Conservation (phyloP, 495 filamentous ascomycete genomes). For the Penicillium roqueforti region DNA sequence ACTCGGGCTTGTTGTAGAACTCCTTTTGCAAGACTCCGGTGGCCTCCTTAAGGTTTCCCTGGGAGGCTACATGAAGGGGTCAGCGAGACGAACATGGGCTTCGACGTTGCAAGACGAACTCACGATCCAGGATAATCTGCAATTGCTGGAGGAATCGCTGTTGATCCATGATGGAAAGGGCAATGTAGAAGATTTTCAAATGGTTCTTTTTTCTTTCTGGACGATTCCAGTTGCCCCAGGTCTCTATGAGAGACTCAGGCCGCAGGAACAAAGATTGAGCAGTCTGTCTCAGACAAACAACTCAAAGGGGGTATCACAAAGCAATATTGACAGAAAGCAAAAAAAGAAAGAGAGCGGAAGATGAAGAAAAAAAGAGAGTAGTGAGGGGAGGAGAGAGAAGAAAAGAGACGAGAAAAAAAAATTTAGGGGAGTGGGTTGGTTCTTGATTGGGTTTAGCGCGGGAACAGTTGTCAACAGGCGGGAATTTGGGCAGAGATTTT, state of each 20-base stretch:
- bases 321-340: slow-evolving; percentile 26
- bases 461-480: slow-evolving; percentile 5
- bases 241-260: slow-evolving; percentile 14
- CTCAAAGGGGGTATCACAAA: slow-evolving; percentile 39
- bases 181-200: not conserved
- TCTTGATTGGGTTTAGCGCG: slow-evolving; percentile 19
- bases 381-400: slow-evolving; percentile 21
- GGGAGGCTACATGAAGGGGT: slow-evolving; percentile 30
- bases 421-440: slow-evolving; percentile 17
- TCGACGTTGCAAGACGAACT: slow-evolving; percentile 28
- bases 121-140: slow-evolving; percentile 70
- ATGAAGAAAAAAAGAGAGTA: slow-evolving; percentile 16
- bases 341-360: slow-evolving; percentile 21
- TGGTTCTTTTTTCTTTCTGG: not conserved
- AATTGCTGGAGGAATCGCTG: slow-evolving; percentile 70
- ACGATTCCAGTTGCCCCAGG: slow-evolving; percentile 21
- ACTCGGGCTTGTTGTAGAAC: slow-evolving; percentile 81
- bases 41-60: slow-evolving; percentile 71
- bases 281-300: slow-evolving; percentile 36
- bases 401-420: slow-evolving; percentile 25
- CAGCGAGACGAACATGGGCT: slow-evolving; percentile 1
- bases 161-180: slow-evolving; percentile 58
- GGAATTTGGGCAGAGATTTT: slow-evolving; percentile 4
- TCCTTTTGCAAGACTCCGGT: slow-evolving; percentile 87
- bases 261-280: slow-evolving; percentile 27